Percentiles rank a stretch among this genome's conserved stretches.
Evolutionary conservation across 176 grass and related monocot species (phyloP).

Genomic region (Ampelocalamus luodianensis): DNA sequence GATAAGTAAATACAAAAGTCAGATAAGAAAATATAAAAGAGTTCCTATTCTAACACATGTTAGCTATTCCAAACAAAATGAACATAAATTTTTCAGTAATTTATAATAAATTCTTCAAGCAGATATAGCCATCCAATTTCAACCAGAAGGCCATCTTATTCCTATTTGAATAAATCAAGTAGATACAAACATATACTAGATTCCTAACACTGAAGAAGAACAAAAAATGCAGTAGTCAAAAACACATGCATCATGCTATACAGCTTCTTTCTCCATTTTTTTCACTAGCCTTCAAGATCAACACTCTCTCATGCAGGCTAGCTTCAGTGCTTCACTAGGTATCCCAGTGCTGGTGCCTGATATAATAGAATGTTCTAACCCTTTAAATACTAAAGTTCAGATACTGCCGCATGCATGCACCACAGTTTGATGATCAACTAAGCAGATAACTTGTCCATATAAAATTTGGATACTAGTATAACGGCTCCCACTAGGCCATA

Average conservation of each 20-base stretch:
- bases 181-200: neutral
- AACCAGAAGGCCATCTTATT: neutral
- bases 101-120: neutral
- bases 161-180: neutral
- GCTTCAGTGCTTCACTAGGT: conserved; percentile 30
- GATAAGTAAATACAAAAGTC: too few relatives aligned
- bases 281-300: conserved; percentile 23
- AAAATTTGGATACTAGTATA: conserved; percentile 37
- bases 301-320: neutral
- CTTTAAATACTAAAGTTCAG: conserved; percentile 33
- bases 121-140: neutral
- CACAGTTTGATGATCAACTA: conserved; percentile 49
- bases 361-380: conserved; percentile 57
- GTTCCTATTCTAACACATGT: too few relatives aligned
- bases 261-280: neutral
- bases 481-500: conserved; percentile 46
- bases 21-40: too few relatives aligned
- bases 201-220: neutral
- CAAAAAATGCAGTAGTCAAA: neutral
- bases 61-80: neutral
- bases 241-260: conserved; percentile 17
- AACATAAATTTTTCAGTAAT: neutral
- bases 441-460: conserved; percentile 31
- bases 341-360: conserved; percentile 35
- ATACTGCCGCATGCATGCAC: conserved; percentile 45